Percentiles rank a stretch among this genome's conserved stretches.
phyloP scores from a whole-genome alignment of 495 filamentous ascomycete genomes.

The Lindgomyces ingoldianus region DNA sequence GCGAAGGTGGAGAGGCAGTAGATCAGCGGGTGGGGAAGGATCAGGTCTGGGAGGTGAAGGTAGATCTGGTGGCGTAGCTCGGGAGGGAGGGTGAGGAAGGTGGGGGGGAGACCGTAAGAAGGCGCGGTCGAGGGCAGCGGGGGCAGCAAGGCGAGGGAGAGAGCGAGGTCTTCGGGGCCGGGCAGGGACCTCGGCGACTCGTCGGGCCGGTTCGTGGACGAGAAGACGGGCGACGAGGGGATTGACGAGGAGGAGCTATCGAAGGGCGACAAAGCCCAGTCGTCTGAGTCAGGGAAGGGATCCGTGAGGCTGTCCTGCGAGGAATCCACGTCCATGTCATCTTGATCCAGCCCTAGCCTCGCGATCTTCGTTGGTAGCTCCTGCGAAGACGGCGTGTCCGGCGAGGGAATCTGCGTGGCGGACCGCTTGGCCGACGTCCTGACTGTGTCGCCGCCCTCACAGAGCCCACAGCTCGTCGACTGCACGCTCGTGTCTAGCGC shows the following conservation, averaged over 20 bases:
- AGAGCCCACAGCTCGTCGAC: slow-evolving; percentile 25
- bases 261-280: slow-evolving; percentile 12
- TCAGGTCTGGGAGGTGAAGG: slow-evolving; percentile 34
- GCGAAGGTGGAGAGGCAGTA: slow-evolving; percentile 39
- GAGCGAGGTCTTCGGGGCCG: not conserved
- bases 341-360: slow-evolving; percentile 19
- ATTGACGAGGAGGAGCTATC: slow-evolving; percentile 2
- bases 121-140: not conserved
- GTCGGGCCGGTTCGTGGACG: slow-evolving; percentile 1
- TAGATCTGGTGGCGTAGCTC: slow-evolving; percentile 38
- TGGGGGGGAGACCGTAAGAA: not conserved
- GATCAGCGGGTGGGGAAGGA: slow-evolving; percentile 33
- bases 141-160: not conserved
- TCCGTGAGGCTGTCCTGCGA: slow-evolving; percentile 5
- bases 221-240: slow-evolving; percentile 11
- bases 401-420: slow-evolving; percentile 33
- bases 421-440: slow-evolving; percentile 26
- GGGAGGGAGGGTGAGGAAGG: slow-evolving; percentile 31
- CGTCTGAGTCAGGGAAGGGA: slow-evolving; percentile 11
- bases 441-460: slow-evolving; percentile 9
- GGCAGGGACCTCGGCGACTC: not conserved
- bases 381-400: slow-evolving; percentile 26
- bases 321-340: slow-evolving; percentile 15
- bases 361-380: slow-evolving; percentile 32
- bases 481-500: slow-evolving; percentile 34